Conservation (phyloP, 2,329 filamentous ascomycete species). For the Thelonectria rubi region DNA sequence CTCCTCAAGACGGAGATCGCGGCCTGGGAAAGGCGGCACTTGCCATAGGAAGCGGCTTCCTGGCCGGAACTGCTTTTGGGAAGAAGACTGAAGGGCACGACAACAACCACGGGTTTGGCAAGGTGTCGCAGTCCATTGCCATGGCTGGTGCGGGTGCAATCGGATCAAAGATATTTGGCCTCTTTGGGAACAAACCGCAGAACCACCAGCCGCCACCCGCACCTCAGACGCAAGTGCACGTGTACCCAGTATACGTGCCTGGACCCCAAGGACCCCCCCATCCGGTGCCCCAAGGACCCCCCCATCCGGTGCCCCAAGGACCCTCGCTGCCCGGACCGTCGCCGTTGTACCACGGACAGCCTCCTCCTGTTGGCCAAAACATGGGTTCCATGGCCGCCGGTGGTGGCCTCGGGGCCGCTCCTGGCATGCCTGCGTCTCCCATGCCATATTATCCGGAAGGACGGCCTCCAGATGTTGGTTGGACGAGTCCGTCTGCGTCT, state of each 20-base stretch:
- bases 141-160: slow-evolving; percentile 23
- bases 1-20: slow-evolving; percentile 16
- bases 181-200: slow-evolving; percentile 20
- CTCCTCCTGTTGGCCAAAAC: slow-evolving; percentile 4
- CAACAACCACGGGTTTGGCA: slow-evolving; percentile 17
- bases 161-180: slow-evolving; percentile 20
- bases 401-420: neutral
- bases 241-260: slow-evolving; percentile 24
- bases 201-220: slow-evolving; percentile 7
- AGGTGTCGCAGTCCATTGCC: slow-evolving; percentile 18
- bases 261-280: slow-evolving; percentile 14
- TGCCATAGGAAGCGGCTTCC: slow-evolving; percentile 15
- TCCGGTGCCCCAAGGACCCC: slow-evolving; percentile 10
- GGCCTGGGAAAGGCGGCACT: slow-evolving; percentile 24
- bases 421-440: neutral
- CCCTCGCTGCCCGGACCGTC: neutral
- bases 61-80: slow-evolving; percentile 10
- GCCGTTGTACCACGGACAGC: slow-evolving; percentile 20
- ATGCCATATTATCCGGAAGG: slow-evolving; percentile 1
- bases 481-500: neutral
- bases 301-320: neutral
- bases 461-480: neutral
- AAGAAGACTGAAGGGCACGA: slow-evolving; percentile 6
- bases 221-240: slow-evolving; percentile 21
- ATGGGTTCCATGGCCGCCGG: neutral